Evolutionary conservation across 2,329 filamentous ascomycete species (phyloP).

Genomic region (Falciphora oryzae): DNA sequence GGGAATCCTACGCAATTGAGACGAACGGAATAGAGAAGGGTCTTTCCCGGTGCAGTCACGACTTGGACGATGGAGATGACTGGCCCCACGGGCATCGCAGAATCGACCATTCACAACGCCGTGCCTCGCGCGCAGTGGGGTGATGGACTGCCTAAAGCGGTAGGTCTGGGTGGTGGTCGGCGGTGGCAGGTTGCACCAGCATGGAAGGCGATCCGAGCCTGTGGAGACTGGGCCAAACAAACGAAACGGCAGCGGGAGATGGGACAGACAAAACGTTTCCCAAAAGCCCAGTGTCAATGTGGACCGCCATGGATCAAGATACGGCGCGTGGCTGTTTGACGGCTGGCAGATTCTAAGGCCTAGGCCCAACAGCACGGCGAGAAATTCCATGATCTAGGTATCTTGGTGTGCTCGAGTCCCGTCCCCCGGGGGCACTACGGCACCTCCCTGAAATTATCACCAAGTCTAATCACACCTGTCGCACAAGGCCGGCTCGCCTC

Average conservation of each 20-base stretch:
- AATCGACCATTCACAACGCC: background rate
- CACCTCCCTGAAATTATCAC: background rate
- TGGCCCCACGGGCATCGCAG: background rate
- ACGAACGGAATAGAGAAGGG: background rate
- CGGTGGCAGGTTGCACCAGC: background rate
- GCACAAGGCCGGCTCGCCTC: background rate
- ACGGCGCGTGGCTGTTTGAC: background rate
- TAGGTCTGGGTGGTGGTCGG: background rate
- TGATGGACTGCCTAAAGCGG: background rate
- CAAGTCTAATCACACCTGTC: background rate
- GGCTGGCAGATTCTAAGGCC: no score
- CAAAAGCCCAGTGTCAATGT: background rate
- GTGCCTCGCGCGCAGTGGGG: background rate
- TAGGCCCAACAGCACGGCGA: background rate
- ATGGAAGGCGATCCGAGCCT: no score
- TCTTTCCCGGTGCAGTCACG: background rate
- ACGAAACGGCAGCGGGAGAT: background rate
- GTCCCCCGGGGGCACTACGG: background rate
- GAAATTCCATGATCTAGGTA: background rate
- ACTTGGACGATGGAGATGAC: no score
- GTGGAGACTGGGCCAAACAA: background rate
- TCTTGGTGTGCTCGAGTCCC: background rate
- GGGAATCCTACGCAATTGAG: slow-evolving; percentile 1
- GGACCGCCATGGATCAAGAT: background rate
- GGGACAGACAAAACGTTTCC: background rate